Evolutionary conservation across 2,329 filamentous ascomycete genomes (phyloP).

Genomic region (Aquanectria penicillioides): DNA sequence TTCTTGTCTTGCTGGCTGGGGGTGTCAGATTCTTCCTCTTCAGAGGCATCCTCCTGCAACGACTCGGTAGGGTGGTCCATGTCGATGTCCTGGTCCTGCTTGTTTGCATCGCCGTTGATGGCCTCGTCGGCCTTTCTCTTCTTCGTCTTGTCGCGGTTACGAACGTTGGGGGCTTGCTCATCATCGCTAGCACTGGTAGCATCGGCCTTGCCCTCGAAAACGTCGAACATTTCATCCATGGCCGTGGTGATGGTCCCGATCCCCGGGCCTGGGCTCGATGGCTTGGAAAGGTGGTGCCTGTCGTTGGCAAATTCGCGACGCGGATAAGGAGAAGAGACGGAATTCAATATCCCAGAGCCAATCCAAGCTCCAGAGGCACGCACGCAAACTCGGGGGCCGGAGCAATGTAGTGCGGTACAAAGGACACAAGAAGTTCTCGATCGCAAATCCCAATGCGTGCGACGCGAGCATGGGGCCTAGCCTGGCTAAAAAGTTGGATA

Average conservation of each 20-base stretch:
- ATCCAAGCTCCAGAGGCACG: background rate
- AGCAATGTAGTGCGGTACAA: slow-evolving; percentile 23
- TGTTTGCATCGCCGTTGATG: slow-evolving; percentile 58
- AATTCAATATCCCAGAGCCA: background rate
- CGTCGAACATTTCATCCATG: slow-evolving; percentile 85
- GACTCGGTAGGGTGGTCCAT: slow-evolving; percentile 55
- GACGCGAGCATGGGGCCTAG: slow-evolving; percentile 28
- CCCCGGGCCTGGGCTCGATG: slow-evolving; percentile 7
- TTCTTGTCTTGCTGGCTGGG: slow-evolving; percentile 69
- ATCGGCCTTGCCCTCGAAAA: slow-evolving; percentile 74
- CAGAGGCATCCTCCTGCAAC: slow-evolving; percentile 49
- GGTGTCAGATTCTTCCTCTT: slow-evolving; percentile 52
- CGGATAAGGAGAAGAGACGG: slow-evolving; percentile 16
- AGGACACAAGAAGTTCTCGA: slow-evolving; percentile 33
- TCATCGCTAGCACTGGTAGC: slow-evolving; percentile 54
- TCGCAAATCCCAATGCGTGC: slow-evolving; percentile 32
- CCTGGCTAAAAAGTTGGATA: slow-evolving; percentile 39
- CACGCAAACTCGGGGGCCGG: slow-evolving; percentile 6
- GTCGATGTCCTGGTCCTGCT: slow-evolving; percentile 35
- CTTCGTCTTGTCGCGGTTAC: slow-evolving; percentile 73
- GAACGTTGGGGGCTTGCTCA: slow-evolving; percentile 56
- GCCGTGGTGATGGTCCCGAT: slow-evolving; percentile 32
- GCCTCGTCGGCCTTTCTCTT: slow-evolving; percentile 88
- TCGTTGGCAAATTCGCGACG: too few species aligned
- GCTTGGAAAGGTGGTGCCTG: too few species aligned